A percentile compares a stretch with the other conserved stretches of the same genome.
phyloP scores from a whole-genome alignment of 1,284 basidiomycete genomes.

The Thelephora terrestris region DNA sequence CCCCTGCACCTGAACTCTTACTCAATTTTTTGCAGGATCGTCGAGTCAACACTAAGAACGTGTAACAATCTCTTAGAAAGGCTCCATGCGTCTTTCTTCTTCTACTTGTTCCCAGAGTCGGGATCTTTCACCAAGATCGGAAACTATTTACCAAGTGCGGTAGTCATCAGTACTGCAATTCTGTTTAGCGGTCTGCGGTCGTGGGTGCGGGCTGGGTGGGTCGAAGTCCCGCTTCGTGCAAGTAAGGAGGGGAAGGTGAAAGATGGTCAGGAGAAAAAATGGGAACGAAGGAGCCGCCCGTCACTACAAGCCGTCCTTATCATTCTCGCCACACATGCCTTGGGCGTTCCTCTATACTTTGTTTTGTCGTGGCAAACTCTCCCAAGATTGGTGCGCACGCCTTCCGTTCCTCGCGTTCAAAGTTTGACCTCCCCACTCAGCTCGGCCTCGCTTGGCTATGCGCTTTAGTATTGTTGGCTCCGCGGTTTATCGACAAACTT shows the following conservation, averaged over 20 bases:
- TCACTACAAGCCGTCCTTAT: conserved; percentile 42
- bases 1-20: not conserved
- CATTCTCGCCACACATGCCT: conserved; percentile 42
- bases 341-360: conserved; percentile 41
- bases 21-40: conserved; percentile 34
- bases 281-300: conserved; percentile 32
- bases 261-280: conserved; percentile 12
- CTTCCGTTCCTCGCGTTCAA: not conserved
- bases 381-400: conserved; percentile 29
- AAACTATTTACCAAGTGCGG: conserved; percentile 76
- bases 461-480: conserved; percentile 14
- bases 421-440: conserved; percentile 10
- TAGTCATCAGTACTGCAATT: conserved; percentile 73
- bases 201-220: conserved; percentile 65
- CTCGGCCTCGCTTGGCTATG: conserved; percentile 10
- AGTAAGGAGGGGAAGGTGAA: conserved; percentile 9
- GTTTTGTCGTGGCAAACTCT: conserved; percentile 30
- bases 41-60: conserved; percentile 83
- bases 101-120: conserved; percentile 76
- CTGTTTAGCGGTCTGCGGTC: conserved; percentile 69
- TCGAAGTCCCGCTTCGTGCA: conserved; percentile 15
- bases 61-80: conserved; percentile 90
- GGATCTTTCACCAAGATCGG: conserved; percentile 84
- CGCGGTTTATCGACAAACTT: conserved; percentile 11
- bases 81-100: conserved; percentile 92